Evolutionary conservation across 495 filamentous ascomycete species (phyloP).

Genomic region (Xanthoparmelia taractica): DNA sequence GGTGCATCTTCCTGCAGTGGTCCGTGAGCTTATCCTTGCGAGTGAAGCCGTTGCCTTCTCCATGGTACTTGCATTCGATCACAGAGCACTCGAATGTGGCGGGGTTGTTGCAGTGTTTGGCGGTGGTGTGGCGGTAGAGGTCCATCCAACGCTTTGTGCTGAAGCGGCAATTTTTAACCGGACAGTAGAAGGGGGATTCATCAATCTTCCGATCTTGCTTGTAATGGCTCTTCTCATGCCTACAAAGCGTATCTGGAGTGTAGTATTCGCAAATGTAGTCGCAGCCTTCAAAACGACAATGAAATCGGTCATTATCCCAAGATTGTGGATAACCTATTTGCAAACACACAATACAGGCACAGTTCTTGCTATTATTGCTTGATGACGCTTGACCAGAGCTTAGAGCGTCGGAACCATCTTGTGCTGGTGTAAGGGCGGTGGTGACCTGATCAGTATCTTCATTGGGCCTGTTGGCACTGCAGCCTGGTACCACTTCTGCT

Average conservation of each 20-base stretch:
- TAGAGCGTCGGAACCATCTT: not conserved
- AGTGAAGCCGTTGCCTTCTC: slow-evolving; percentile 16
- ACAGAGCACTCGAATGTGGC: not conserved
- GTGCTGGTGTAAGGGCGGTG: not conserved
- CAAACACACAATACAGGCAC: not conserved
- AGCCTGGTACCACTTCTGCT: not conserved
- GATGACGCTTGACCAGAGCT: not conserved
- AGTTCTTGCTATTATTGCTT: not conserved
- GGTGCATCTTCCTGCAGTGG: slow-evolving; percentile 2
- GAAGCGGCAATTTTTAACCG: not conserved
- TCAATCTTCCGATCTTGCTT: not conserved
- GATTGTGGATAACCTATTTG: not conserved
- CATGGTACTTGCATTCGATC: slow-evolving; percentile 7
- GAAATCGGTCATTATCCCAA: not conserved
- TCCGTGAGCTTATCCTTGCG: slow-evolving; percentile 14
- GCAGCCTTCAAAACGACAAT: not conserved
- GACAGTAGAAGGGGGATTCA: not conserved
- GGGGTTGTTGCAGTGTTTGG: slow-evolving; percentile 3
- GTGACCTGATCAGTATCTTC: not conserved
- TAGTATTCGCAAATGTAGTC: not conserved
- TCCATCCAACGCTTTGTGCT: slow-evolving; percentile 6
- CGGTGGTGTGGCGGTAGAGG: slow-evolving; percentile 12
- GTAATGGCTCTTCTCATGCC: not conserved
- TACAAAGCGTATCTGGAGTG: too few relatives aligned
- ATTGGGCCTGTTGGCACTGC: not conserved